phyloP scores from a whole-genome alignment of 805 yeast species.

The Sugiyamaella americana region DNA sequence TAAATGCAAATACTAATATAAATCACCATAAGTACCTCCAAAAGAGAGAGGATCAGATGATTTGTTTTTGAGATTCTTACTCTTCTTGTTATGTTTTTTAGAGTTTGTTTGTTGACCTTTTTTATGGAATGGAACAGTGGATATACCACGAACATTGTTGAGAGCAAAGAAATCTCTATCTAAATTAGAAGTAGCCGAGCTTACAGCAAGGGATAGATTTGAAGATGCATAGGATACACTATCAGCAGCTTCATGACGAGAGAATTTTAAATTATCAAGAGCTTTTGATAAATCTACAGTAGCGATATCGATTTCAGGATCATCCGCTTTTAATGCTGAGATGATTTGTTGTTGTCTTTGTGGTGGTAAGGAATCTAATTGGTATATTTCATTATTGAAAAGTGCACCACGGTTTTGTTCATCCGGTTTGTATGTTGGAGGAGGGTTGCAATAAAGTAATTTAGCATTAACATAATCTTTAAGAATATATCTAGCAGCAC shows the following conservation, averaged over 20 bases:
- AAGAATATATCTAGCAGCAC: conserved; percentile 87
- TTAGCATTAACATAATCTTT: conserved; percentile 96
- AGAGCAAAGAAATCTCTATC: conserved; percentile 81
- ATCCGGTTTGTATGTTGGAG: conserved; percentile 49
- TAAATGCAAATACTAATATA: conserved; percentile 14
- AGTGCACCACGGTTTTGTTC: conserved; percentile 52
- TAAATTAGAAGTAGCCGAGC: conserved; percentile 72
- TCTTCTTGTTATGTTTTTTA: conserved; percentile 70
- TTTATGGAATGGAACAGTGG: conserved; percentile 67
- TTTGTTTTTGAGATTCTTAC: conserved; percentile 41
- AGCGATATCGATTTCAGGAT: conserved; percentile 37
- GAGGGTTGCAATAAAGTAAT: conserved; percentile 77
- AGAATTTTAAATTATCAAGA: conserved; percentile 66
- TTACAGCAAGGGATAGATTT: conserved; percentile 30
- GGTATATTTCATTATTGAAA: conserved; percentile 74
- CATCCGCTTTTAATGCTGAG: conserved; percentile 47
- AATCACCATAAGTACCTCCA: conserved; percentile 17
- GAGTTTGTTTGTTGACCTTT: conserved; percentile 27
- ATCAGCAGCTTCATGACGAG: conserved; percentile 59
- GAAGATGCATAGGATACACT: conserved; percentile 70
- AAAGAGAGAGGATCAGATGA: conserved; percentile 7
- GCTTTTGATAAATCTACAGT: conserved; percentile 63
- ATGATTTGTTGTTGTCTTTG: conserved; percentile 61
- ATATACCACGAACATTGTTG: conserved; percentile 55
- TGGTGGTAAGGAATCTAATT: conserved; percentile 59